These are phyloP conservation scores for Alternaria ventricosa DNA, from an alignment of 2,329 filamentous ascomycete genomes.

Conservation along the genomic window DNA sequence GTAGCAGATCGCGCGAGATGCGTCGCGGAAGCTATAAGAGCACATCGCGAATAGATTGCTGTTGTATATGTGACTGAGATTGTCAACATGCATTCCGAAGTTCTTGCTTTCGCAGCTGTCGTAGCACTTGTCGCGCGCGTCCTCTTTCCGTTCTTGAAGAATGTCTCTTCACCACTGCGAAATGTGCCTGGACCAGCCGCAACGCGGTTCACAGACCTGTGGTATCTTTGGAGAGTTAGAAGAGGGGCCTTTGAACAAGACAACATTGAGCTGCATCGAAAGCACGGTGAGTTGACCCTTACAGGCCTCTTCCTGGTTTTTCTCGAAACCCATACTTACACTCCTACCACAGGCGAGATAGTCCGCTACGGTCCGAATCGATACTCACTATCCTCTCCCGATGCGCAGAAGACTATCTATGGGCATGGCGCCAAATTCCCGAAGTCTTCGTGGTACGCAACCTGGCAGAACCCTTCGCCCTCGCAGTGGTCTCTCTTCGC, in stretches of 20 bases:
- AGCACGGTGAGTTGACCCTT: conserved; percentile 7
- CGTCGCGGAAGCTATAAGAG: neutral
- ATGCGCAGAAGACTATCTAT: conserved; percentile 24
- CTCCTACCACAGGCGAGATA: conserved; percentile 1
- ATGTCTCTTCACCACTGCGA: conserved; percentile 10
- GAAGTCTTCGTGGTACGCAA: conserved; percentile 28
- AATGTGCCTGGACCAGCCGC: conserved; percentile 14
- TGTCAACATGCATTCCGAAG: conserved; percentile 6
- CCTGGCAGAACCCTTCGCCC: conserved; percentile 23
- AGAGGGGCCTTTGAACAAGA: conserved; percentile 11
- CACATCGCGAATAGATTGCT: neutral
- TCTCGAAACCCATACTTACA: neutral
- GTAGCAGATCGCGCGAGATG: neutral
- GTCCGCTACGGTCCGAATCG: conserved; percentile 17
- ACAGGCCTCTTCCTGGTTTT: neutral
- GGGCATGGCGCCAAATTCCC: conserved; percentile 26
- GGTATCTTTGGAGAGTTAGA: conserved; percentile 19
- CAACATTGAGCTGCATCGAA: conserved; percentile 20
- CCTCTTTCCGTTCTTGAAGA: conserved; percentile 8
- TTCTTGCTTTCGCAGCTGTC: conserved; percentile 1
- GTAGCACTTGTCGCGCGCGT: conserved; percentile 8
- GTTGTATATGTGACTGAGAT: neutral
- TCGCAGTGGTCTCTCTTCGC: conserved; percentile 47
- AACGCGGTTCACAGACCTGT: conserved; percentile 17
- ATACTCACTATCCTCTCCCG: conserved; percentile 8